Evolutionary conservation across 2,329 filamentous ascomycete genomes (phyloP).

Genomic region (Monilinia aucupariae): DNA sequence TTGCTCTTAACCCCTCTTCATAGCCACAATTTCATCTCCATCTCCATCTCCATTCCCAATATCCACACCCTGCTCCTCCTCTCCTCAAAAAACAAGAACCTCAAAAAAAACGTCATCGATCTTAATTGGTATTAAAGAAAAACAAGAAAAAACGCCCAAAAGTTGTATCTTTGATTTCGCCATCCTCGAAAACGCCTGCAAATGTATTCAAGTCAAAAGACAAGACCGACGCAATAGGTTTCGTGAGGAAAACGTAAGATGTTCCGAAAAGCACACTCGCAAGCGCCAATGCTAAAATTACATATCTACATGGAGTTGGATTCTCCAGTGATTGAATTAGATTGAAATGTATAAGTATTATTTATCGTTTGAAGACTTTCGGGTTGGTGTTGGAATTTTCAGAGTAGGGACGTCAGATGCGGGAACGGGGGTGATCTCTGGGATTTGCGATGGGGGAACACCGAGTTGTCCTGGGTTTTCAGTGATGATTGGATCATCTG

Average conservation of each 20-base stretch:
- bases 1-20: not conserved
- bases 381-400: constrained; percentile 3
- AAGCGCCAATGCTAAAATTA: not conserved
- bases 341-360: not conserved
- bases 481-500: constrained; percentile 43
- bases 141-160: not conserved
- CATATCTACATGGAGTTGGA: constrained; percentile 3
- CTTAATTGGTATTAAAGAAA: constrained; percentile 4
- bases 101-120: not conserved
- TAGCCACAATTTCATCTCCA: not conserved
- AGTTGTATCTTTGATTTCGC: not conserved
- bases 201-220: not conserved
- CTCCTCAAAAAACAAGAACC: not conserved
- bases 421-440: constrained; percentile 24
- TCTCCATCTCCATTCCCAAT: not conserved
- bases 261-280: not conserved
- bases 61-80: not conserved
- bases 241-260: not conserved
- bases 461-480: constrained; percentile 35
- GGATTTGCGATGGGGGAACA: constrained; percentile 32
- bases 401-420: constrained; percentile 9
- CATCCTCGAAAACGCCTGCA: not conserved
- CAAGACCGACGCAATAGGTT: not conserved
- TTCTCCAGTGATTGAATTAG: not conserved
- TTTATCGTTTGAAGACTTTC: not conserved